Evolutionary conservation across 305 asterid species (phyloP).

Genomic region (Fraxinus platypoda): DNA sequence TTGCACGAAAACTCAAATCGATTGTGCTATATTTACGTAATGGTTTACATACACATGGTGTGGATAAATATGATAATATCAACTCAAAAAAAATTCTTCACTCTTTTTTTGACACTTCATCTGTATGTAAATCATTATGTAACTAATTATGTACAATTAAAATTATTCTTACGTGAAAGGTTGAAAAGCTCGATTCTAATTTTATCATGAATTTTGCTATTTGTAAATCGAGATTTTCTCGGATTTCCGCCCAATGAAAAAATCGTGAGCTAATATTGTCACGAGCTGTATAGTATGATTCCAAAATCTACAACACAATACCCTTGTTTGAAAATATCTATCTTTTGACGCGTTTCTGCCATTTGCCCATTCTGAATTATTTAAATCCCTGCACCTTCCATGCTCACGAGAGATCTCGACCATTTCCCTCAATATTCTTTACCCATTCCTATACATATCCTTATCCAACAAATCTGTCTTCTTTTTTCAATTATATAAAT

Average conservation of each 20-base stretch:
- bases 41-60: no score
- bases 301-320: background rate
- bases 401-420: background rate
- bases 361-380: background rate
- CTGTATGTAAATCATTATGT: background rate
- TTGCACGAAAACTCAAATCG: background rate
- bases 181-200: no score
- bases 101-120: background rate
- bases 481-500: background rate
- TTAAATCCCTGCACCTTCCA: background rate
- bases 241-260: no score
- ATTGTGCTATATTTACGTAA: background rate
- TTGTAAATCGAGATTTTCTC: no score
- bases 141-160: no score
- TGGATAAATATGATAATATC: no score
- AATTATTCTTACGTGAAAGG: no score
- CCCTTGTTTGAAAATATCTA: background rate
- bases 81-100: no score
- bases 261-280: no score
- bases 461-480: background rate
- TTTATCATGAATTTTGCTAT: no score
- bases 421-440: background rate
- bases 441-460: background rate
- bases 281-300: no score
- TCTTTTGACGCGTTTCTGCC: background rate